A percentile compares a stretch with the other conserved stretches of the same genome.
phyloP scores from a whole-genome alignment of 2,329 filamentous ascomycete species.

The Aphanocladium album region DNA sequence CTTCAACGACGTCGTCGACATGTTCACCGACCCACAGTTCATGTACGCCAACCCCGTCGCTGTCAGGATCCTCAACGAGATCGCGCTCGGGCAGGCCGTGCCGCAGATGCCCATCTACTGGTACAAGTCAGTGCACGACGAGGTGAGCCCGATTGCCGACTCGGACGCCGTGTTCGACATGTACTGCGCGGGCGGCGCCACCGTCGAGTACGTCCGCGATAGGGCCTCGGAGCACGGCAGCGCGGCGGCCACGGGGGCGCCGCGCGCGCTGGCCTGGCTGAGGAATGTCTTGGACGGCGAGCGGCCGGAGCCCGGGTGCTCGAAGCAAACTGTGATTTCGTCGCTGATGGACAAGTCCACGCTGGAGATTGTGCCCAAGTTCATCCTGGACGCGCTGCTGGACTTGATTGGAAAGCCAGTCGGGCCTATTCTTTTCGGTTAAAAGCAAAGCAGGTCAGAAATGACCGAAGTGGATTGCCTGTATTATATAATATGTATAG shows the following conservation, averaged over 20 bases:
- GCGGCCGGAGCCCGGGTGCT: constrained; percentile 1
- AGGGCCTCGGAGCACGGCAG: constrained; percentile 32
- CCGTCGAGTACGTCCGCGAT: constrained; percentile 40
- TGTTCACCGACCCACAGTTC: constrained; percentile 36
- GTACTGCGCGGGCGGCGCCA: constrained; percentile 37
- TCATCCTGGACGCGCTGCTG: constrained; percentile 3
- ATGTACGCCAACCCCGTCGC: constrained; percentile 18
- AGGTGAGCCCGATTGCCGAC: constrained; percentile 37
- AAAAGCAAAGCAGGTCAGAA: too few relatives aligned
- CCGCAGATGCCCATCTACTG: constrained; percentile 44
- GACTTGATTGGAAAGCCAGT: constrained; percentile 3
- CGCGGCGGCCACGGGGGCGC: constrained; percentile 11
- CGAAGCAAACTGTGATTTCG: neutral
- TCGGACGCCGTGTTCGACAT: constrained; percentile 37
- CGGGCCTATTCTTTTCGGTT: neutral
- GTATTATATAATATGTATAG: neutral
- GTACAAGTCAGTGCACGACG: constrained; percentile 45
- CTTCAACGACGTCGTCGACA: constrained; percentile 31
- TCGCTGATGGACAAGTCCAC: neutral
- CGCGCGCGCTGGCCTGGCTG: constrained; percentile 17
- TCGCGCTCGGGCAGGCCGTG: constrained; percentile 30
- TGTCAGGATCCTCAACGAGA: constrained; percentile 24
- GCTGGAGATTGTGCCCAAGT: neutral
- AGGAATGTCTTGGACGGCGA: constrained; percentile 13
- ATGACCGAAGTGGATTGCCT: too few relatives aligned